Base-by-base conservation (phyloP, 2,329 filamentous ascomycete species). In the Pseudogymnoascus sp. region DNA sequence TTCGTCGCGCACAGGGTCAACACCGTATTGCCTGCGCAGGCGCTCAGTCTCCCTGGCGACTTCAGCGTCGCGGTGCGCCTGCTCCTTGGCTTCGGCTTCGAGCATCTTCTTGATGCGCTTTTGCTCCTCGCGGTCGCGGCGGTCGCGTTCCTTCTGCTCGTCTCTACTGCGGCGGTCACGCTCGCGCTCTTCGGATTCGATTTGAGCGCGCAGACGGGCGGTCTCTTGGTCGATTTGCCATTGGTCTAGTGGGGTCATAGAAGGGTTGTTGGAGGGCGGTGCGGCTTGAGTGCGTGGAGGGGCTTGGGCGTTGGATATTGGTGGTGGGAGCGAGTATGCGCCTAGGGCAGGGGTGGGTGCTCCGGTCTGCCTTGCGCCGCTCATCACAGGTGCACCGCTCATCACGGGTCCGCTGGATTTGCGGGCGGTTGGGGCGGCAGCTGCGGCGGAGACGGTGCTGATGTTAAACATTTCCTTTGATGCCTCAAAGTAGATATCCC, bases 21-120 rank as follows among this genome's bases (percentile, higher is more conserved):
- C 69, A 9, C 89, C 89, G 69, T 90, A 93, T 69, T 87, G 75
- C 68, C 79, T 83, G 21, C 84, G 79, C 36, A 99, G 78, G 1
- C 92, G 82, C 73, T 95, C 91, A 0, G 95, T 97, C 77, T 99
- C 93, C 66, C 82, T 83, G 19, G 93, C 87, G 1, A 93, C 77
- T 68, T 84, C 83, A 9, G 80, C 83, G 33, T 87, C 82, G 64
- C 80, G 78, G 33, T 75, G 76, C 26, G 76, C 81, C 0, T 78
- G 80, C 68, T 89, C 86, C 63, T 80, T 82, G 26, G 88, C 85
- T 71, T 92, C 88, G 47, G 81, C 78, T 60, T 87, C 83, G 4
- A 89, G 79, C 81, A 89, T 87, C 69, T 81, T 82, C 70, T 86
- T 83, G 62, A 89, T 83, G 42, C 84, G 80, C 65, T 78, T 78